Evolutionary conservation across 139 green algal genomes (phyloP).

Genomic region (Coelastrella sp.): DNA sequence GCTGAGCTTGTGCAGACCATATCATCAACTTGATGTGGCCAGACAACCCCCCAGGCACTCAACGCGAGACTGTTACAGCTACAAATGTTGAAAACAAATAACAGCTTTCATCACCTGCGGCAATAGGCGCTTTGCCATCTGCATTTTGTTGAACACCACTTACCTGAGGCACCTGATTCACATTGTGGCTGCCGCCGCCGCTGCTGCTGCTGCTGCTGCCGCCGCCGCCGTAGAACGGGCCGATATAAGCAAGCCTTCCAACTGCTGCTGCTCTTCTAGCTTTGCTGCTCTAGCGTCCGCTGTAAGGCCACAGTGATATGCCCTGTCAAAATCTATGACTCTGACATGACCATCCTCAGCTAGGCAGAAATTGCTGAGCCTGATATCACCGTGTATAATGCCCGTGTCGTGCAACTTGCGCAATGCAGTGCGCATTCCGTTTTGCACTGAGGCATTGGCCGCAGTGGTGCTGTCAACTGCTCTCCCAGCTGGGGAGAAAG

Average conservation of each 20-base stretch:
- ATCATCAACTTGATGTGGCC: neutral
- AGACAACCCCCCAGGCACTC: neutral
- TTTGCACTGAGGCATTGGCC: neutral
- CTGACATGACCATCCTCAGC: neutral
- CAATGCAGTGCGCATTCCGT: neutral
- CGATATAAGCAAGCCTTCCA: neutral
- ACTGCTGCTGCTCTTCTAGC: slow-evolving; percentile 8
- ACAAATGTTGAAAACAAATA: neutral
- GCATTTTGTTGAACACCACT: neutral
- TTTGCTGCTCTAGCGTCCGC: neutral
- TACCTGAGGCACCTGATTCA: neutral
- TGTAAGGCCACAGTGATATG: neutral
- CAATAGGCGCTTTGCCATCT: slow-evolving; percentile 6
- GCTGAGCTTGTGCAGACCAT: neutral
- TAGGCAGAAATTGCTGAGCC: slow-evolving; percentile 4
- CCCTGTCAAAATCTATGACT: slow-evolving; percentile 3
- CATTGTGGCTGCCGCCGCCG: neutral
- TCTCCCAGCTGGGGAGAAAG: neutral
- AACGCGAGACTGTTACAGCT: neutral
- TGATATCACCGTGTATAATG: neutral
- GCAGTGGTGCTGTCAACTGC: neutral
- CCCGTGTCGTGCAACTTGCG: neutral
- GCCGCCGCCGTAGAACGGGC: neutral
- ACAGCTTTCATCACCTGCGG: neutral
- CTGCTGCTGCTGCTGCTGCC: neutral